phyloP scores from a whole-genome alignment of 306 rosid genomes.

The Astragalus glycyphyllos region DNA sequence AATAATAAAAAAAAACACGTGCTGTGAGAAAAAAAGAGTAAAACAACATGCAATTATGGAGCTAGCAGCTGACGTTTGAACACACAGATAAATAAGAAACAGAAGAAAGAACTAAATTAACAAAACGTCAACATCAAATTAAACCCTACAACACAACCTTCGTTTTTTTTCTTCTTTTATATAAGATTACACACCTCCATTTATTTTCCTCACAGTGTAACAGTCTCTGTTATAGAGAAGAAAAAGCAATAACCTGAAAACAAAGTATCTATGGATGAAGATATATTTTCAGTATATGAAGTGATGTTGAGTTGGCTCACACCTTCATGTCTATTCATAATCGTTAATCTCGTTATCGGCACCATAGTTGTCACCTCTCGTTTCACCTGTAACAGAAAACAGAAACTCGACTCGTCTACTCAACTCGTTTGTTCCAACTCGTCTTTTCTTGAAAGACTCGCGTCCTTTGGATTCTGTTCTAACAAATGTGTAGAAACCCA shows the following conservation, averaged over 20 bases:
- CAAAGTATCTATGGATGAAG: background rate
- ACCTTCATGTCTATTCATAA: conserved; percentile 66
- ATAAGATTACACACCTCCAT: background rate
- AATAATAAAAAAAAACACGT: background rate
- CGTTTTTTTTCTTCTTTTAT: background rate
- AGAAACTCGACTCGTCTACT: conserved; percentile 3
- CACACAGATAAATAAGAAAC: conserved; percentile 22
- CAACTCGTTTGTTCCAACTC: conserved; percentile 57
- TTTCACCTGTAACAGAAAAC: conserved; percentile 35
- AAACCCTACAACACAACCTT: background rate
- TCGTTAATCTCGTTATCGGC: conserved; percentile 72
- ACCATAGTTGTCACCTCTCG: conserved; percentile 59
- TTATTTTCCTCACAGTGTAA: background rate
- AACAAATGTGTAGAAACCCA: conserved; percentile 19
- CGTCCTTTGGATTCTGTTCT: conserved; percentile 53
- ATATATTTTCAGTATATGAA: conserved; percentile 42
- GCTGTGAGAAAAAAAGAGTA: background rate
- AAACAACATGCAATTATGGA: background rate
- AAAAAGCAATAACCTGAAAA: background rate
- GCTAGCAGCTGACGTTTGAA: conserved; percentile 17
- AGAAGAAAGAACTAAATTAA: background rate
- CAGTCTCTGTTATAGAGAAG: background rate
- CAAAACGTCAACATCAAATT: conserved; percentile 11
- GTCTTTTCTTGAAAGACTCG: conserved; percentile 55
- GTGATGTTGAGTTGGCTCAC: conserved; percentile 56